Percentiles rank a stretch among this genome's conserved stretches.
These are phyloP conservation scores for Emmonsia crescens DNA, from an alignment of 2,329 filamentous ascomycete genomes.

Conservation along the genomic window DNA sequence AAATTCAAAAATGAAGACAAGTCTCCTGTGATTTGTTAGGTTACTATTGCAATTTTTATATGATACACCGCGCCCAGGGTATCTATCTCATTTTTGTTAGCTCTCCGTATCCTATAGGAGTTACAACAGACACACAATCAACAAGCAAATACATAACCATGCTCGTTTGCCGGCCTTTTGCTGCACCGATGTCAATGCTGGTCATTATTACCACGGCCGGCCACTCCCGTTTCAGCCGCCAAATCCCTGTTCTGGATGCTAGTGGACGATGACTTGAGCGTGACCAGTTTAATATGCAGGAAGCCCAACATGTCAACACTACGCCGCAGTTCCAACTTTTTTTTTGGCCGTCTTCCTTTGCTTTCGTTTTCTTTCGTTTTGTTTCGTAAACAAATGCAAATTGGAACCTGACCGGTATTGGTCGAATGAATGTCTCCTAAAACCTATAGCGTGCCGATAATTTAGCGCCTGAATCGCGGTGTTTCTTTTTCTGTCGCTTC, in stretches of 20 bases:
- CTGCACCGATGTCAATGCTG: background rate
- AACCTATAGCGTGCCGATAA: background rate
- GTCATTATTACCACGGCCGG: background rate
- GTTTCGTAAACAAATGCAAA: background rate
- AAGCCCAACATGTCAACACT: slow-evolving; percentile 4
- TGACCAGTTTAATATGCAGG: slow-evolving; percentile 4
- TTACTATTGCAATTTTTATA: background rate
- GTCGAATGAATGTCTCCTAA: background rate
- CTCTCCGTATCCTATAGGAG: background rate
- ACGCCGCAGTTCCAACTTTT: background rate
- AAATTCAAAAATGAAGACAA: background rate
- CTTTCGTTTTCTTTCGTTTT: background rate
- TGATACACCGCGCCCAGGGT: background rate
- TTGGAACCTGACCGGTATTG: background rate
- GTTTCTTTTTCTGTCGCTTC: background rate
- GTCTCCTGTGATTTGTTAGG: background rate
- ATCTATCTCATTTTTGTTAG: background rate
- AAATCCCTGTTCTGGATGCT: background rate
- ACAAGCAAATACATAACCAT: background rate
- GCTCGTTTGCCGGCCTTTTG: background rate
- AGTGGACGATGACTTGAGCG: background rate
- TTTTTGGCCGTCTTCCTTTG: background rate
- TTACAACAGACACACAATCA: background rate
- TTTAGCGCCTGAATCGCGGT: background rate
- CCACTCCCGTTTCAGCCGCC: background rate